Evolutionary conservation across 2,329 filamentous ascomycete genomes (phyloP).

Genomic region (Talaromyces albobiverticillius): DNA sequence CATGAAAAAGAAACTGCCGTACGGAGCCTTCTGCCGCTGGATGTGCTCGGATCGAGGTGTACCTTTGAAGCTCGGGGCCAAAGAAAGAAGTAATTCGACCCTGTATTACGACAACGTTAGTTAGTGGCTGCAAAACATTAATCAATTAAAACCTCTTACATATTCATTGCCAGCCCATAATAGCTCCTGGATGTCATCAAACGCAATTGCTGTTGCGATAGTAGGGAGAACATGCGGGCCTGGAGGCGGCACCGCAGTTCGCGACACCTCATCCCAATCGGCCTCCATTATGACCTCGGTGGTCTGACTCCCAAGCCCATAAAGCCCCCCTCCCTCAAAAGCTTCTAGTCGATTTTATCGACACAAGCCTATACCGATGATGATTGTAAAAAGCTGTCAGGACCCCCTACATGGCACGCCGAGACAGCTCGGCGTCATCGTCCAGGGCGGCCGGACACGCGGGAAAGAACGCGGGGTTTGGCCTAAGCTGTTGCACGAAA

Average conservation of each 20-base stretch:
- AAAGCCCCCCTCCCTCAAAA: not conserved
- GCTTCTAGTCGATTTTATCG: too few species aligned
- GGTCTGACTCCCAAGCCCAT: constrained; percentile 1
- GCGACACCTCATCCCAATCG: constrained; percentile 65
- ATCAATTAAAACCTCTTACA: constrained; percentile 51
- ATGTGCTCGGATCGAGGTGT: constrained; percentile 87
- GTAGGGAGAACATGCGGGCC: constrained; percentile 68
- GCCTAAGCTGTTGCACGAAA: not conserved
- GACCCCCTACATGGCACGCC: constrained; percentile 1
- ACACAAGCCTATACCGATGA: not conserved
- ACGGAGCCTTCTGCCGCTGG: constrained; percentile 70
- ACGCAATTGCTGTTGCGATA: constrained; percentile 75
- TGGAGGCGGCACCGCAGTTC: constrained; percentile 76
- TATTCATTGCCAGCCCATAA: constrained; percentile 91
- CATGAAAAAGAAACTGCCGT: constrained; percentile 85
- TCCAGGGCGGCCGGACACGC: constrained; percentile 7
- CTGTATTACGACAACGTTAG: constrained; percentile 45
- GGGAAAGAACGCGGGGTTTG: constrained; percentile 13
- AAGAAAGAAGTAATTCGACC: constrained; percentile 88
- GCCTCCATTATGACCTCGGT: constrained; percentile 40
- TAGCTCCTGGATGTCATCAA: constrained; percentile 85
- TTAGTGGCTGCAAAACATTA: not conserved
- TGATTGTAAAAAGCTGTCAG: not conserved
- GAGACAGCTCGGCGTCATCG: constrained; percentile 14
- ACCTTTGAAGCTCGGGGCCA: constrained; percentile 77